phyloP scores from a whole-genome alignment of 2,329 filamentous ascomycete species.

The Talaromyces sp. region DNA sequence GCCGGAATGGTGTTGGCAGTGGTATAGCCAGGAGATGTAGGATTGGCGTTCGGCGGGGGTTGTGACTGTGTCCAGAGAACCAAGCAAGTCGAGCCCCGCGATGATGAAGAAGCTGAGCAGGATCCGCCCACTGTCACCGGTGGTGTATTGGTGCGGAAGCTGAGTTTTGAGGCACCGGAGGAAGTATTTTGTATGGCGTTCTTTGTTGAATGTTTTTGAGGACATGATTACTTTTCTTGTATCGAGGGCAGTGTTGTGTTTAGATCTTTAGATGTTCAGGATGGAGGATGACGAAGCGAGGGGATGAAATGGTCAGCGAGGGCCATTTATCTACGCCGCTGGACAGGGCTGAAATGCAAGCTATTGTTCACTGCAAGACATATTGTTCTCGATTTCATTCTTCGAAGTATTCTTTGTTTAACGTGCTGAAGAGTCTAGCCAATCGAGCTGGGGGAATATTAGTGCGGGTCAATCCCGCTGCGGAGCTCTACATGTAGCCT shows the following conservation, averaged over 20 bases:
- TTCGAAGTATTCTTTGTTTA: background rate
- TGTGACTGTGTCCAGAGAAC: constrained; percentile 56
- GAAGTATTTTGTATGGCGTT: constrained; percentile 85
- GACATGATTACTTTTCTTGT: constrained; percentile 21
- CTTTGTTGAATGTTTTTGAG: constrained; percentile 40
- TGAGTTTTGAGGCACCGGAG: constrained; percentile 77
- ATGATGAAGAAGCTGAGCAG: constrained; percentile 86
- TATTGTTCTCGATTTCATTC: background rate
- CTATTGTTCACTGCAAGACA: constrained; percentile 10
- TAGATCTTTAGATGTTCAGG: background rate
- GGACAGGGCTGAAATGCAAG: background rate
- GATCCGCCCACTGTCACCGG: constrained; percentile 87
- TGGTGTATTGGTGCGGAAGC: constrained; percentile 78
- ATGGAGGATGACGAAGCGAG: background rate
- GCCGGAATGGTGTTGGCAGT: constrained; percentile 77
- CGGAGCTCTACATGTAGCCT: background rate
- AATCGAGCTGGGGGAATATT: background rate
- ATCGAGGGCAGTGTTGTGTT: background rate
- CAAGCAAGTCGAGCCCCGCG: constrained; percentile 78
- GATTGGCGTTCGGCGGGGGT: constrained; percentile 52
- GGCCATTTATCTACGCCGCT: background rate
- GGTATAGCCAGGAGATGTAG: constrained; percentile 74
- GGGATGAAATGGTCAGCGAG: background rate
- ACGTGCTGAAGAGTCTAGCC: background rate
- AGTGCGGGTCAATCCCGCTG: background rate